Evolutionary conservation across 192 early-diverging fungal genomes (phyloP).

Genomic region (Piromyces finnis): DNA sequence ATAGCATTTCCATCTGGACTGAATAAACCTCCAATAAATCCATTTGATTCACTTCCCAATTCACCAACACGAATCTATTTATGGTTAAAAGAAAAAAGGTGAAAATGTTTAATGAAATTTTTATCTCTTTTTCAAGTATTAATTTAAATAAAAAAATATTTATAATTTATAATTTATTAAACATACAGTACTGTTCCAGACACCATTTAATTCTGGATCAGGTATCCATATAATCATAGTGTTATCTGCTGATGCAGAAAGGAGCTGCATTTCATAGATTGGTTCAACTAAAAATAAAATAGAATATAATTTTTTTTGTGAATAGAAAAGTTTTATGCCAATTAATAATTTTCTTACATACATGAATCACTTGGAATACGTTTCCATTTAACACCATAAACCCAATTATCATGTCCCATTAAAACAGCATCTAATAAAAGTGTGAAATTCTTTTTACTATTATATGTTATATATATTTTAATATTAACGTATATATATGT

Average conservation of each 20-base stretch:
- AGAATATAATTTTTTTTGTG: no score
- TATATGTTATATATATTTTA: not conserved
- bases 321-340: no score
- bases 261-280: slow-evolving; percentile 28
- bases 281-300: slow-evolving; percentile 4
- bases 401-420: slow-evolving; percentile 94
- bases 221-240: slow-evolving; percentile 81
- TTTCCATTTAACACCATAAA: slow-evolving; percentile 67
- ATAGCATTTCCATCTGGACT: slow-evolving; percentile 41
- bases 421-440: slow-evolving; percentile 79
- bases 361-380: slow-evolving; percentile 11
- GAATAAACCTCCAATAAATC: slow-evolving; percentile 64
- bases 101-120: no score
- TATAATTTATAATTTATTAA: no score
- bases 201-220: slow-evolving; percentile 42
- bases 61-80: slow-evolving; percentile 62
- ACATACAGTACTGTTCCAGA: slow-evolving; percentile 52
- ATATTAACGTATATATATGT: not conserved
- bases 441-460: slow-evolving; percentile 9
- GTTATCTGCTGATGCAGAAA: slow-evolving; percentile 82
- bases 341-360: no score
- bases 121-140: no score
- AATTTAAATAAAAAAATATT: no score
- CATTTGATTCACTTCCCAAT: slow-evolving; percentile 61
- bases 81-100: no score